A percentile compares a stretch with the other conserved stretches of the same genome.
These are phyloP conservation scores for Camellia granthamiana DNA, from an alignment of 148 eudicot species.

Conservation along the genomic window DNA sequence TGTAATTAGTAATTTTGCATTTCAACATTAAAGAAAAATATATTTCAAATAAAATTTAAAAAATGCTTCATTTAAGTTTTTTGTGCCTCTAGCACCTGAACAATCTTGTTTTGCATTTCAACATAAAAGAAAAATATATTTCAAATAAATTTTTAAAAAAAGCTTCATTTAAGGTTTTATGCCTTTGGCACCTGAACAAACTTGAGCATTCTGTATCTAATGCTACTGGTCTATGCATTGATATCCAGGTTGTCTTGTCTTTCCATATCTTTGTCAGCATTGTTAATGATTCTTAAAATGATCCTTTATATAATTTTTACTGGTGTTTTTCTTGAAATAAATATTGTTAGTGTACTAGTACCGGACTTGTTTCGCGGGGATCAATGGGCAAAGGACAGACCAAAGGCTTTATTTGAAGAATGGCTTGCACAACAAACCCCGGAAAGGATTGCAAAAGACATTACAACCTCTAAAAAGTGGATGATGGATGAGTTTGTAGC, in stretches of 20 bases:
- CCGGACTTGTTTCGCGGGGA: slow-evolving; percentile 87
- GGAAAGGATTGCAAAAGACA: slow-evolving; percentile 42
- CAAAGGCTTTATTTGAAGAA: slow-evolving; percentile 37
- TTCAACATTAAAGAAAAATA: too few relatives aligned
- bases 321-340: background rate
- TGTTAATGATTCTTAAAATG: background rate
- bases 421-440: slow-evolving; percentile 58
- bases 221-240: background rate
- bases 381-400: slow-evolving; percentile 59
- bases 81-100: too few relatives aligned
- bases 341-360: slow-evolving; percentile 69
- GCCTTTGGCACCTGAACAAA: too few relatives aligned
- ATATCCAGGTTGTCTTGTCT: background rate
- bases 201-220: too few relatives aligned
- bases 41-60: too few relatives aligned
- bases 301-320: background rate
- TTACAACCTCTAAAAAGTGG: slow-evolving; percentile 61
- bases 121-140: too few relatives aligned
- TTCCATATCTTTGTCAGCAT: background rate
- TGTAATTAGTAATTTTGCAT: too few relatives aligned
- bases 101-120: too few relatives aligned
- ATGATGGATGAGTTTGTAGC: slow-evolving; percentile 68
- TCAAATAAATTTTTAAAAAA: too few relatives aligned
- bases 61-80: too few relatives aligned
- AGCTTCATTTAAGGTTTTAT: too few relatives aligned